Base-by-base conservation (phyloP, 805 yeast species). In the Lipomyces sp. region DNA sequence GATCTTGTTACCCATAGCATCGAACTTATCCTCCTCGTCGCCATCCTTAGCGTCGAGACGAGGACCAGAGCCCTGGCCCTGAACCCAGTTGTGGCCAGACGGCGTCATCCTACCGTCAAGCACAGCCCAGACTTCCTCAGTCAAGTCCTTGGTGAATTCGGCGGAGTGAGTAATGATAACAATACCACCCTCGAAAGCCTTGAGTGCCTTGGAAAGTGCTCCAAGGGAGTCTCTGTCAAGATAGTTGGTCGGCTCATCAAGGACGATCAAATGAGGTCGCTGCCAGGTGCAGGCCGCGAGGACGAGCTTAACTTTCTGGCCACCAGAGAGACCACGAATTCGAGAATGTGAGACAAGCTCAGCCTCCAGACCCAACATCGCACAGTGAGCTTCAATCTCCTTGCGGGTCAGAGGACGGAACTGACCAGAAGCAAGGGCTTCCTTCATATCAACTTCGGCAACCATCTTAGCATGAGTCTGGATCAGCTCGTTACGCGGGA, bases 381-480 rank as follows among this genome's bases (percentile, higher is more conserved):
- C 87, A 87, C 99, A 95, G 86, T 95, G 99, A 79, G 87, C 89
- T 89, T 95, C 99, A 79, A 95, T 95, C 86, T 95, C 99, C 89
- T 95, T 95, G 90, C 99, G 93, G 83, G 98, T 95, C 83, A 95
- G 90, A 71, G 99, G 95, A 86, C 99, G 92, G 96, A 95, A 95
- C 87, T 95, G 99, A 87, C 99, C 99, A 77, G 98, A 94, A 80
- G 98, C 98, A 81, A 95, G 89, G 83, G 99, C 99, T 87, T 94
- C 99, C 90, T 95, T 95, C 99, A 95, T 94, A 84, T 96, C 99
- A 81, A 95, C 98, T 87, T 96, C 99, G 82, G 98, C 98, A 84
- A 96, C 98, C 88, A 93, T 82, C 92, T 95, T 95, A 81, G 97
- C 84, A 87, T 95, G 99, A 77, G 97, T 91, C 87, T 95, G 97